Percentiles rank a stretch among this genome's conserved stretches.
phyloP scores from a whole-genome alignment of 306 rosid genomes.

The Castanopsis chinensis region DNA sequence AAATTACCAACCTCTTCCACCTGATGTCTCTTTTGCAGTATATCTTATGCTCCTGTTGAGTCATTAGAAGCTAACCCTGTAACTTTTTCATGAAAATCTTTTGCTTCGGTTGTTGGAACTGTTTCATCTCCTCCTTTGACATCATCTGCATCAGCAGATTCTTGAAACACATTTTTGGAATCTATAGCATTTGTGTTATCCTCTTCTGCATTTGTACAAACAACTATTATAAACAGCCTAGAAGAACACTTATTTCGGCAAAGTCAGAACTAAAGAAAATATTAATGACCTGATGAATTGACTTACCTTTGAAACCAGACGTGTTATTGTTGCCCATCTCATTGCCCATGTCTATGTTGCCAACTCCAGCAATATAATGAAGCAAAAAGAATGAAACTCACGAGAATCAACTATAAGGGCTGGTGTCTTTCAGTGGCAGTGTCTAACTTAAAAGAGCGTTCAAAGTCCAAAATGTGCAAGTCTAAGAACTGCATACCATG shows the following conservation, averaged over 20 bases:
- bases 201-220: constrained; percentile 51
- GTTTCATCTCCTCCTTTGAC: constrained; percentile 27
- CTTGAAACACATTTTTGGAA: constrained; percentile 21
- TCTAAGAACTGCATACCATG: constrained; percentile 53
- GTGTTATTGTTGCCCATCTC: constrained; percentile 86
- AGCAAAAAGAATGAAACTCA: constrained; percentile 17
- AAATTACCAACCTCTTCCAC: constrained; percentile 19
- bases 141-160: constrained; percentile 26
- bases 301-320: constrained; percentile 64
- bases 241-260: not conserved
- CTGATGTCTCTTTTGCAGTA: constrained; percentile 9
- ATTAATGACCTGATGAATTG: not conserved
- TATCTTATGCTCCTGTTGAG: constrained; percentile 15
- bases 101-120: constrained; percentile 27
- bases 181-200: constrained; percentile 39
- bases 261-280: not conserved
- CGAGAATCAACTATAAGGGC: constrained; percentile 8
- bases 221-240: not conserved
- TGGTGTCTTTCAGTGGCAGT: constrained; percentile 18
- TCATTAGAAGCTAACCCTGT: constrained; percentile 19
- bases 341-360: constrained; percentile 65
- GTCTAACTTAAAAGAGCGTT: constrained; percentile 18
- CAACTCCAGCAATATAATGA: constrained; percentile 56
- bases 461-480: constrained; percentile 16
- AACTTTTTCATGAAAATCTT: constrained; percentile 26